These are phyloP conservation scores for Lachnellula cervina DNA, from an alignment of 2,329 filamentous ascomycete species.

Conservation along the genomic window DNA sequence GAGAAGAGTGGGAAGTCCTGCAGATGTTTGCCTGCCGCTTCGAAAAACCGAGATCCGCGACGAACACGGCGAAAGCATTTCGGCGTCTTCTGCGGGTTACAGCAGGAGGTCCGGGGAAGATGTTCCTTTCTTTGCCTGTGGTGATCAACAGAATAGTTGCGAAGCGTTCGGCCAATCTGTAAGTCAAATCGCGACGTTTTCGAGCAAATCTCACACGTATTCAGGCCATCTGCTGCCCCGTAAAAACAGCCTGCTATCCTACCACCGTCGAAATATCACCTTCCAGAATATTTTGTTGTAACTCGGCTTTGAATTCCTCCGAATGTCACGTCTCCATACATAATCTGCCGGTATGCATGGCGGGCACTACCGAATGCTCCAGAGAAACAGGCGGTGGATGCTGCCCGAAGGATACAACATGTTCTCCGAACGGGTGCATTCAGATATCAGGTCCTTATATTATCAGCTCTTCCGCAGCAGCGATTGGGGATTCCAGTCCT, in stretches of 20 bases:
- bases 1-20: slow-evolving; percentile 1
- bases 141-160: slow-evolving; percentile 29
- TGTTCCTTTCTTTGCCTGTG: slow-evolving; percentile 27
- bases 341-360: slow-evolving; percentile 22
- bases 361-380: slow-evolving; percentile 21
- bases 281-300: slow-evolving; percentile 28
- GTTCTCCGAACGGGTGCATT: slow-evolving; percentile 24
- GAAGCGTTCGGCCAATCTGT: slow-evolving; percentile 25
- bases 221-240: slow-evolving; percentile 29
- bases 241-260: slow-evolving; percentile 21
- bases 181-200: background rate
- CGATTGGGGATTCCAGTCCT: background rate
- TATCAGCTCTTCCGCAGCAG: background rate
- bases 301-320: slow-evolving; percentile 13
- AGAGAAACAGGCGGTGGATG: slow-evolving; percentile 25
- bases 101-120: slow-evolving; percentile 2
- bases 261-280: slow-evolving; percentile 12
- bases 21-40: slow-evolving; percentile 20
- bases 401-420: slow-evolving; percentile 19
- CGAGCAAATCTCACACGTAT: background rate
- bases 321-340: slow-evolving; percentile 17
- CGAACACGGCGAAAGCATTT: background rate
- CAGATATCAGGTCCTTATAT: slow-evolving; percentile 9
- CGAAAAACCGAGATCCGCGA: slow-evolving; percentile 11
- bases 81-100: background rate